phyloP scores from a whole-genome alignment of 257 asterid species.

The Eucommia ulmoides region DNA sequence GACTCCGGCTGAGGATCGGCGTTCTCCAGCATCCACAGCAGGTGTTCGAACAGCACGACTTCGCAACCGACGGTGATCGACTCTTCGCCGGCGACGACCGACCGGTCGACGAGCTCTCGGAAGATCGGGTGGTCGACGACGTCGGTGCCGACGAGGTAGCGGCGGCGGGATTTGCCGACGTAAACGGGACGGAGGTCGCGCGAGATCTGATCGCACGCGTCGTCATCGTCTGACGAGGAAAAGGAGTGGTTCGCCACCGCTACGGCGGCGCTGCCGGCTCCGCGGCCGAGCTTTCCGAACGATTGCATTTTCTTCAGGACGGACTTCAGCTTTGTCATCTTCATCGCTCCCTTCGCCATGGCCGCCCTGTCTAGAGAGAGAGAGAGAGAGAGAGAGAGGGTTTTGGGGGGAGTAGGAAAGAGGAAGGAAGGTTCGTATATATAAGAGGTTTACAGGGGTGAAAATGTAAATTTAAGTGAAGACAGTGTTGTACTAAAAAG shows the following conservation, averaged over 20 bases:
- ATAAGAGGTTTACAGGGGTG: constrained; percentile 11
- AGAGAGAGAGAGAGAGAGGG: constrained; percentile 3
- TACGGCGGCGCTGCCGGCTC: constrained; percentile 23
- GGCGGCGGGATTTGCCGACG: constrained; percentile 86
- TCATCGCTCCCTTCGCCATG: constrained; percentile 83
- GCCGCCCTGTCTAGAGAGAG: background rate
- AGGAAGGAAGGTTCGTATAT: constrained; percentile 23
- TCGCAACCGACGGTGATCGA: constrained; percentile 57
- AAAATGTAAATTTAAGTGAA: too few relatives aligned
- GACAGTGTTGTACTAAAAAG: too few relatives aligned
- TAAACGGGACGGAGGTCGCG: constrained; percentile 54
- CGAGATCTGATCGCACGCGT: constrained; percentile 1
- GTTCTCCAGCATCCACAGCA: constrained; percentile 73
- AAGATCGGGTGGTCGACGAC: constrained; percentile 72
- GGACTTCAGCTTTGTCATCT: constrained; percentile 75
- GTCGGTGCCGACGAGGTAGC: constrained; percentile 63
- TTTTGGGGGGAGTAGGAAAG: constrained; percentile 9
- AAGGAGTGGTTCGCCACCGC: constrained; percentile 16
- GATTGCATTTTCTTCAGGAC: constrained; percentile 91
- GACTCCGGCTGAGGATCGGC: constrained; percentile 90
- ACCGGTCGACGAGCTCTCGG: constrained; percentile 62
- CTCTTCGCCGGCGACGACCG: constrained; percentile 18
- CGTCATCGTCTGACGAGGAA: constrained; percentile 38
- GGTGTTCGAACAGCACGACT: constrained; percentile 86
- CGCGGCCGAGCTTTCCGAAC: constrained; percentile 56